Evolutionary conservation across 2,329 filamentous ascomycete genomes (phyloP).

Genomic region (Trichoderma lentiforme): DNA sequence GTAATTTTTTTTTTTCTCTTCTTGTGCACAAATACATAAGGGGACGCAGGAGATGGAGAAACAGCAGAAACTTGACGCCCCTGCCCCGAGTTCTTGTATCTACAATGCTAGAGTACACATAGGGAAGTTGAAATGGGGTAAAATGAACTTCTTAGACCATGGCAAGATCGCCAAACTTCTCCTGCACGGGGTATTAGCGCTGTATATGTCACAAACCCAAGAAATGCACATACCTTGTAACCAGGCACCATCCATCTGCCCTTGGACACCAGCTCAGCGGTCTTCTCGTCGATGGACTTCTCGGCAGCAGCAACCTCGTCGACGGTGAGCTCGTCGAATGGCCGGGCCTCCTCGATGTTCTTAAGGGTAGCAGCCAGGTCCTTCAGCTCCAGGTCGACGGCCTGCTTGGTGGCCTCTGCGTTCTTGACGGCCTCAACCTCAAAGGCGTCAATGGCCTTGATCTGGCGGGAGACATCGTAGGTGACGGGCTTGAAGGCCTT

Average conservation of each 20-base stretch:
- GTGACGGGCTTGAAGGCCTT: slow-evolving; percentile 83
- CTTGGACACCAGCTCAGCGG: slow-evolving; percentile 89
- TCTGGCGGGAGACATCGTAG: slow-evolving; percentile 89
- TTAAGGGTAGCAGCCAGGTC: slow-evolving; percentile 90
- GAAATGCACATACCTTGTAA: slow-evolving; percentile 78
- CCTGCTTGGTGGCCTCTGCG: slow-evolving; percentile 92
- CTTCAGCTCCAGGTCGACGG: slow-evolving; percentile 91
- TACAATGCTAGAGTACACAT: slow-evolving; percentile 70
- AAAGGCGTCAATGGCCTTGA: slow-evolving; percentile 98
- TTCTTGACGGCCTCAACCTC: slow-evolving; percentile 96
- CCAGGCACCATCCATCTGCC: slow-evolving; percentile 97
- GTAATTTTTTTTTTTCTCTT: not conserved
- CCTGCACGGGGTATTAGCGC: slow-evolving; percentile 60
- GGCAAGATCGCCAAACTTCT: slow-evolving; percentile 98
- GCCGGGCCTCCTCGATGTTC: slow-evolving; percentile 95
- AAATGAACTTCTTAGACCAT: slow-evolving; percentile 67
- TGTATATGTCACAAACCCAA: not conserved
- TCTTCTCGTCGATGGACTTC: slow-evolving; percentile 97
- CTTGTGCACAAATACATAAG: slow-evolving; percentile 4
- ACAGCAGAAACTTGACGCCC: slow-evolving; percentile 34
- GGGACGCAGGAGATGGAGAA: slow-evolving; percentile 22
- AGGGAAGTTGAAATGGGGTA: slow-evolving; percentile 42
- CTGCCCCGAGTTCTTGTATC: slow-evolving; percentile 49
- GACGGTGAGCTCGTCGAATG: slow-evolving; percentile 96
- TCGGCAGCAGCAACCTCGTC: slow-evolving; percentile 93